phyloP scores from a whole-genome alignment of 2,329 filamentous ascomycete species.

The Hypoxylon rubiginosum region DNA sequence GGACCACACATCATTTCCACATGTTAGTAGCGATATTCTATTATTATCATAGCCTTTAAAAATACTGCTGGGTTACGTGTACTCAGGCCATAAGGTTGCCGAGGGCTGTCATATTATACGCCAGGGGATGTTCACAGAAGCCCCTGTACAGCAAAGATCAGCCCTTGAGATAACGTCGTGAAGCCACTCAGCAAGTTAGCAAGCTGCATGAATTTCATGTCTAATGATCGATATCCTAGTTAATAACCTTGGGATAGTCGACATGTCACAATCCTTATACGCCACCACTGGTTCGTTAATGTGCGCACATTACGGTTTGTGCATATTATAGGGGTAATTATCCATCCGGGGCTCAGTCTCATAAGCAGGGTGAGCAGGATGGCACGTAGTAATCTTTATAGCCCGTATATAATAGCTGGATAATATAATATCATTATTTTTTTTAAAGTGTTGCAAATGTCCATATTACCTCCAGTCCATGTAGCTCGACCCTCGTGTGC shows the following conservation, averaged over 20 bases:
- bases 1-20: neutral
- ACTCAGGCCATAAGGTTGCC: neutral
- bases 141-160: slow-evolving; percentile 19
- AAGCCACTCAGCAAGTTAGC: slow-evolving; percentile 3
- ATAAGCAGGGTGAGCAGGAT: slow-evolving; percentile 11
- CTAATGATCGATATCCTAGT: slow-evolving; percentile 1
- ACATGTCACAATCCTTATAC: slow-evolving; percentile 15
- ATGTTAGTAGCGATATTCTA: neutral
- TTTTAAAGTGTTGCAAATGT: slow-evolving; percentile 9
- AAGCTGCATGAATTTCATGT: slow-evolving; percentile 7
- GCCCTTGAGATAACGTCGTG: slow-evolving; percentile 15
- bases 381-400: neutral
- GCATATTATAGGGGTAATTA: neutral
- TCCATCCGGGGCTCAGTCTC: neutral
- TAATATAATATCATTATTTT: neutral
- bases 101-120: neutral
- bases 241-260: neutral
- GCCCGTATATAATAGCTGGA: neutral
- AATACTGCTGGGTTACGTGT: neutral
- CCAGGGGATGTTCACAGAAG: slow-evolving; percentile 12
- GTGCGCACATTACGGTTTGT: neutral
- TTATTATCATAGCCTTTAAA: neutral
- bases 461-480: neutral
- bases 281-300: neutral
- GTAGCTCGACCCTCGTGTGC: neutral